Evolutionary conservation across 768 basidiomycete genomes (phyloP), one percentile per base, ranked within the genome.

Genomic region (Phanerochaete carnosa): DNA sequence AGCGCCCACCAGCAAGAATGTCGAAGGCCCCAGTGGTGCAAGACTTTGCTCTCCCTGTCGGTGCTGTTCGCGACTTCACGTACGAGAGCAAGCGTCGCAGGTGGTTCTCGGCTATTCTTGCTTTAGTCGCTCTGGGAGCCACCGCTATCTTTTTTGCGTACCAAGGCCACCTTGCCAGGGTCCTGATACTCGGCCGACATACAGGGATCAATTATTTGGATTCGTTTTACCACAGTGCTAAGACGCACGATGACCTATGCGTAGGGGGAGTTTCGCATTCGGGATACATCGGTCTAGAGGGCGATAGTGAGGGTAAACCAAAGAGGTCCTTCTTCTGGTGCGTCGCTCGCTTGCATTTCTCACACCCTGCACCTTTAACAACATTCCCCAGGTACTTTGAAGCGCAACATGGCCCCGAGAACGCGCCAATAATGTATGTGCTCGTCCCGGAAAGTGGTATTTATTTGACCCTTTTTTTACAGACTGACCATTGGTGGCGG

Each of bases 401-500:
- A 39, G 73, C 73, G 0, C 69, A 75, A 45, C 39, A 68, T 19
- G 56, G 68, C 33, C 55, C 73, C 1, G 59, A 69, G 23, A 68
- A 65, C 22, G 73, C 73, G 0, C 73, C 72, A 0, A 47, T 73
- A 33, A 69, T 76, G 72, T 75, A 23, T 16, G 66, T 60, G n/a
- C 15, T n/a, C 33, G 22, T 5, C 25, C 37, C 30, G 19, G 6
- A 28, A 30, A 11, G 28, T 29, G 25, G 50, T 54, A 1, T 1
- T 25, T 8, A 43, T 19, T 7, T 43, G 11, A 19, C 19, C 4
- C 39, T 8, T 22, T 15, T 7, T 13, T 19, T n/a, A n/a, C 13
- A 74, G 72, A 28, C 61, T 76, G 35, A 72, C 71, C 1, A 69
- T 73, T 25, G 73, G 75, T 0, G 75, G 74, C 22, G 72, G 74